phyloP scores from a whole-genome alignment of 768 basidiomycete genomes.

The Termitomyces sp. region DNA sequence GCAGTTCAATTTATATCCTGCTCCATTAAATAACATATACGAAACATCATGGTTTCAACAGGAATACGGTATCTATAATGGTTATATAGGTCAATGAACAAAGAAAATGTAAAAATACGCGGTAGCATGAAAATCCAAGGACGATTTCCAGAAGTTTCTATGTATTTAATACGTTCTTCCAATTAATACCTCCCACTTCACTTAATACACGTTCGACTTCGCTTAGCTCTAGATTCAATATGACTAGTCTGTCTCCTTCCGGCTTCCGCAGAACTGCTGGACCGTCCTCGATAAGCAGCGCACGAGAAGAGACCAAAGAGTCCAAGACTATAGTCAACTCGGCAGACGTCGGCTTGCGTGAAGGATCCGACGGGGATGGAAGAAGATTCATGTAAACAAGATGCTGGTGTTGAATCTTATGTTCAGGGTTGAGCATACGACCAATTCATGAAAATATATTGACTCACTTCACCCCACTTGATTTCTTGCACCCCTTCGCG shows the following conservation, averaged over 20 bases:
- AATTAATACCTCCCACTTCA: conserved; percentile 65
- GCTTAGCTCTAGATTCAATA: conserved; percentile 77
- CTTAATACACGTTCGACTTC: conserved; percentile 85
- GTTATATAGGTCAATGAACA: no score
- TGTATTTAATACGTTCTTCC: conserved; percentile 50
- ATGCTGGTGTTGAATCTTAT: conserved; percentile 68
- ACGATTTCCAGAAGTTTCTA: background rate
- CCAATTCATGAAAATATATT: background rate
- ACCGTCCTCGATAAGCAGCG: conserved; percentile 68
- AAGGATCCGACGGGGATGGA: conserved; percentile 49
- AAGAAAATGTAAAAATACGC: background rate
- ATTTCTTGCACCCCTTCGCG: conserved; percentile 86
- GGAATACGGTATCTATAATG: no score
- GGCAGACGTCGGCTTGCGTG: conserved; percentile 46
- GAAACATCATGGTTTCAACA: no score
- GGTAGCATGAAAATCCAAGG: background rate
- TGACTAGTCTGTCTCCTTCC: conserved; percentile 60
- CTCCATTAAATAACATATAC: no score
- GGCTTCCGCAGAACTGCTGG: conserved; percentile 46
- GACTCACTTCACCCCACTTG: conserved; percentile 70
- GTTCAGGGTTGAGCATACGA: background rate
- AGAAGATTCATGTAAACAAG: conserved; percentile 63
- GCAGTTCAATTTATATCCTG: no score
- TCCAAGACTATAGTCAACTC: conserved; percentile 71
- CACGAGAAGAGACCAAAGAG: conserved; percentile 71